Percentiles rank a stretch among this genome's conserved stretches.
Conservation (phyloP, 78 protist species). For the Dictyostelium discoideum region DNA sequence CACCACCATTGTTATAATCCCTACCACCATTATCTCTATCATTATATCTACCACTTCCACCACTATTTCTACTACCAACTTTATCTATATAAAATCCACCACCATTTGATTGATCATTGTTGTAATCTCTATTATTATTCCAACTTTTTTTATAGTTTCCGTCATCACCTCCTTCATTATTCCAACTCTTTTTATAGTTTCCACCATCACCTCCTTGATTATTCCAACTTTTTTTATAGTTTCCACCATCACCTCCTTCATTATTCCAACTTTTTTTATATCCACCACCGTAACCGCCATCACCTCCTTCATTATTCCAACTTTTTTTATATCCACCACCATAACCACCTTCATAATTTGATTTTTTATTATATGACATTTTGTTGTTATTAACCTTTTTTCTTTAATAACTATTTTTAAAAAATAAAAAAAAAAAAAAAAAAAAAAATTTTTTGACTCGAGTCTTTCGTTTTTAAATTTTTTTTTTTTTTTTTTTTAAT, state of each 20-base stretch:
- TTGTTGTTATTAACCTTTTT: neutral
- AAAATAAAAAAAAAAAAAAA: no score
- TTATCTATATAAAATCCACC: neutral
- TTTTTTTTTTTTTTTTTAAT: no score
- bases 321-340: slow-evolving; percentile 3
- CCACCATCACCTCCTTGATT: neutral
- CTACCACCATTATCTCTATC: slow-evolving; percentile 10
- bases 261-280: slow-evolving; percentile 7
- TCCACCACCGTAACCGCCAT: neutral
- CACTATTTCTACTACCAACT: neutral
- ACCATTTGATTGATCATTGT: neutral
- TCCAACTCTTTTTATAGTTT: neutral
- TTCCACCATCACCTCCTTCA: neutral
- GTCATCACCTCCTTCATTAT: neutral
- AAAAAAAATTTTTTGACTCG: neutral
- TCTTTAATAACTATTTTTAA: no score
- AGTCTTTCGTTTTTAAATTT: neutral
- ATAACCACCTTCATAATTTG: neutral
- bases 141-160: neutral
- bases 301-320: neutral
- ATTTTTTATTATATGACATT: neutral
- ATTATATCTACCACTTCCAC: neutral
- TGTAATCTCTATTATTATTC: neutral
- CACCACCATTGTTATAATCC: neutral
- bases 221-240: neutral